Evolutionary conservation across 441 rosid species (phyloP), one percentile per base, ranked within the genome.

Genomic region (Gossypium trilobum): DNA sequence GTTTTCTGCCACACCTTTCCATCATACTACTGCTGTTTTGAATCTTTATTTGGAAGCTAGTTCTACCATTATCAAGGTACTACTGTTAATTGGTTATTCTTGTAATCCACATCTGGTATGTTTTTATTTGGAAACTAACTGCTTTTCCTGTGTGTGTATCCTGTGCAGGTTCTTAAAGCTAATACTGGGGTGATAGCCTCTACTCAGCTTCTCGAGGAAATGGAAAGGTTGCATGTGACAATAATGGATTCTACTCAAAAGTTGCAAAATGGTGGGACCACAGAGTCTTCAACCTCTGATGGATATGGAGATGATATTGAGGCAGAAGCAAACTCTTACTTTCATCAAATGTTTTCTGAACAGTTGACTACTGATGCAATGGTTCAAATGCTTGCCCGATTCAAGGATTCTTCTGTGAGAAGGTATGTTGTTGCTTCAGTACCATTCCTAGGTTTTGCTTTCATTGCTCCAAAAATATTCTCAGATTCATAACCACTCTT

Each of bases 311-410:
- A 84, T 63, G 99, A 91, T 73, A 84, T 95, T 64, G 98, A 95
- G 87, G 76, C 82, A 11, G 99, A 95, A 83, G 99, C 98, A 64
- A 95, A 95, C 78, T 86, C 97, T 74, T 93, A 91, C 75, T 95
- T 95, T 81, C 99, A 90, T 76, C 89, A 93, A 78, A 93, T 93
- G 94, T 95, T 93, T 80, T 89, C 92, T 76, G 88, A 90, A 73
- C 92, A 85, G 81, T 78, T 95, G 85, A 83, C 90, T 72, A 86
- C 89, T 75, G 99, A 95, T 73, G 86, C 92, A 29, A 91, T 93
- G 92, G 95, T 95, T 77, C 97, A 93, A 81, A 93, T 90, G 95
- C 98, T 95, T 82, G 87, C 97, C 10, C 88, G 86, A 65, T 93
- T 91, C 81, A 95, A 90, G 86, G 97, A 93, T 76, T 95, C 98